Evolutionary conservation across 768 basidiomycete species (phyloP), one percentile per base, ranked within the genome.

Genomic region (Termitomyces sp.): DNA sequence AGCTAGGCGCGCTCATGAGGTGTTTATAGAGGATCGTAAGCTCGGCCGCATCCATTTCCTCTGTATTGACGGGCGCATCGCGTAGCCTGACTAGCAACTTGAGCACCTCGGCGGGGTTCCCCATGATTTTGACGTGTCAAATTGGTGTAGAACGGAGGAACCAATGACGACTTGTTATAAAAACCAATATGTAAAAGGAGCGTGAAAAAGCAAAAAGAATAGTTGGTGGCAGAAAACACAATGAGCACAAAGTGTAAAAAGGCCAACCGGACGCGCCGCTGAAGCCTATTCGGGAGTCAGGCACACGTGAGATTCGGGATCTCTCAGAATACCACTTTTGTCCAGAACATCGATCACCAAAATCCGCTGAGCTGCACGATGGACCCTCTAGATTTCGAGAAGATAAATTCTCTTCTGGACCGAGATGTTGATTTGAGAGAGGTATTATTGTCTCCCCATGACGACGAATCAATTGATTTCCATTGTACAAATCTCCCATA

Each of bases 381-480:
- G 89, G 82, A 87, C 63, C 48, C 75, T 27, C 61, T 74, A 13
- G 82, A 85, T 59, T 70, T 88, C 36, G 81, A 83, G 59, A 74
- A 73, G 47, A 77, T 91, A 62, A 89, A 85, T 62, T 62, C 68
- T 22, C 69, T 87, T 30, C 79, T 89, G 27, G 87, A 89, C 59
- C 72, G 76, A 51, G 89, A 91, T 65, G 75, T 79, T 37, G 83
- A 84, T 48, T 71, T 86, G 20, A 77, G 81, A 69, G 89, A 91
- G 79, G 89, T 89, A 68, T 62, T 89, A 69, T 63, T 69, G 66
- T 43, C 53, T 45, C 27, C 60, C 26, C 33, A n/a, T 18, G 55
- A 10, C 49, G 42, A 40, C 56, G 7, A 44, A n/a, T n/a, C 39
- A 34, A 37, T 40, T 43, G 42, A 50, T 30, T 30, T 7, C 3